phyloP scores from a whole-genome alignment of 495 filamentous ascomycete species.

The Aspergillus egyptiacus region DNA sequence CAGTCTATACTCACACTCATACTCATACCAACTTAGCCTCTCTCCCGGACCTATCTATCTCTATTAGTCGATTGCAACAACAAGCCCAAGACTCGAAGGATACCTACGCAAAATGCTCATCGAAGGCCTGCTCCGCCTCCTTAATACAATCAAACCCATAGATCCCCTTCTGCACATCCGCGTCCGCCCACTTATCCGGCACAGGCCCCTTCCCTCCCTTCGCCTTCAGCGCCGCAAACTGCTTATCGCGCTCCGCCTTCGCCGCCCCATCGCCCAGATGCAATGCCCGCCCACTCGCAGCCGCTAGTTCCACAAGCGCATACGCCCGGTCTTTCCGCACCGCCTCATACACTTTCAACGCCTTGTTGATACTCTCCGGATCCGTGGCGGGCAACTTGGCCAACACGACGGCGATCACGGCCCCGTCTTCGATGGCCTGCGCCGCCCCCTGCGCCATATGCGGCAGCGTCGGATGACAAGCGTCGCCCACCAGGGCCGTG shows the following conservation, averaged over 20 bases:
- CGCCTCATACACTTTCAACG: slow-evolving; percentile 65
- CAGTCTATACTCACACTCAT: too few relatives aligned
- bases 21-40: slow-evolving; percentile 6
- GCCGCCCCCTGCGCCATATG: slow-evolving; percentile 76
- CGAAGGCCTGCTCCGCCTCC: slow-evolving; percentile 55
- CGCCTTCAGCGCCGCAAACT: slow-evolving; percentile 58
- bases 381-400: slow-evolving; percentile 46
- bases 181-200: slow-evolving; percentile 79
- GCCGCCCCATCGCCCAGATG: slow-evolving; percentile 70
- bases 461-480: slow-evolving; percentile 74
- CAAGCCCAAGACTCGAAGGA: slow-evolving; percentile 6
- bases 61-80: slow-evolving; percentile 4
- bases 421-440: slow-evolving; percentile 79
- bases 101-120: slow-evolving; percentile 47
- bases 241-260: slow-evolving; percentile 68
- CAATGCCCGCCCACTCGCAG: slow-evolving; percentile 57
- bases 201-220: slow-evolving; percentile 53
- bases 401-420: slow-evolving; percentile 63
- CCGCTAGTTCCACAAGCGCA: slow-evolving; percentile 64
- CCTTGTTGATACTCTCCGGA: slow-evolving; percentile 54
- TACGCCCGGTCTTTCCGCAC: slow-evolving; percentile 66
- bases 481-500: slow-evolving; percentile 70
- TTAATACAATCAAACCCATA: slow-evolving; percentile 64
- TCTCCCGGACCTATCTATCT: slow-evolving; percentile 7
- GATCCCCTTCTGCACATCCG: slow-evolving; percentile 70